Conservation (phyloP, 2,329 filamentous ascomycete genomes). For the Cryphonectria radicalis region DNA sequence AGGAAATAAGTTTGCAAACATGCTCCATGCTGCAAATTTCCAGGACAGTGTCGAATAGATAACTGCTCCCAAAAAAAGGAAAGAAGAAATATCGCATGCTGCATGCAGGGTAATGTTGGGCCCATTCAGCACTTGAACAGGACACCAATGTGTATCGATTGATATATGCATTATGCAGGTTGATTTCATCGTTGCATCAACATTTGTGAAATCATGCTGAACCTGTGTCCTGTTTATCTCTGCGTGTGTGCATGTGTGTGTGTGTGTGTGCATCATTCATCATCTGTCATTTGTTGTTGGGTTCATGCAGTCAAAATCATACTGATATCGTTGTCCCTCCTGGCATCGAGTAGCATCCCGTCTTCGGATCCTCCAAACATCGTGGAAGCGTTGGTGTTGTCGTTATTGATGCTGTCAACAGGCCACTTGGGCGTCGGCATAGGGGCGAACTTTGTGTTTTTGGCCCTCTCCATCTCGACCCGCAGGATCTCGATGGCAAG, state of each 20-base stretch:
- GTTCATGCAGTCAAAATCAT: slow-evolving; percentile 8
- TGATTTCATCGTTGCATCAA: neutral
- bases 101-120: neutral
- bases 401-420: slow-evolving; percentile 31
- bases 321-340: slow-evolving; percentile 12
- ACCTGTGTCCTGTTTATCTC: neutral
- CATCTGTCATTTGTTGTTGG: neutral
- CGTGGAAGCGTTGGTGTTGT: slow-evolving; percentile 28
- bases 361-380: slow-evolving; percentile 6
- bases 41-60: neutral
- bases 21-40: neutral
- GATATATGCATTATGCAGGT: neutral
- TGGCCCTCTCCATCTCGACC: slow-evolving; percentile 53
- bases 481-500: slow-evolving; percentile 57
- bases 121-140: slow-evolving; percentile 29
- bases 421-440: slow-evolving; percentile 48
- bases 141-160: slow-evolving; percentile 11
- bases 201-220: neutral
- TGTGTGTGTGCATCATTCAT: neutral
- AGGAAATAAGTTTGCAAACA: neutral
- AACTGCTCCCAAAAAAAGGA: neutral
- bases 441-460: slow-evolving; percentile 48
- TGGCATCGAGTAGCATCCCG: slow-evolving; percentile 24
- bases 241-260: too few species aligned
- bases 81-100: neutral